These are phyloP conservation scores for Asterella californica DNA, from an alignment of 225 moss, liverwort and hornwort species.

Conservation along the genomic window DNA sequence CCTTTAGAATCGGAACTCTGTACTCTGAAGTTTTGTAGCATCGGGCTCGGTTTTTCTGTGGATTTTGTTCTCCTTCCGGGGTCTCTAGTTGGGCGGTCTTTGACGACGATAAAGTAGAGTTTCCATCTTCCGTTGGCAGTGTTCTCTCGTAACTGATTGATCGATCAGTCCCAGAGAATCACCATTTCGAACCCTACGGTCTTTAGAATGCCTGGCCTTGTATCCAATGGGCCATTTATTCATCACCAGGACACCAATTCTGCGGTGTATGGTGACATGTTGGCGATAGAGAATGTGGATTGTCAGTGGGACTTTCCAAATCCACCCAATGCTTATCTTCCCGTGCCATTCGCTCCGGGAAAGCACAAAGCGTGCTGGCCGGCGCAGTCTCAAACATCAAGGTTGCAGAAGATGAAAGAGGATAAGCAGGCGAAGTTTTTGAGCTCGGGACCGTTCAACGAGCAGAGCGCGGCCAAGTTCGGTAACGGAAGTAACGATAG, in stretches of 20 bases:
- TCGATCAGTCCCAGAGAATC: conserved; percentile 22
- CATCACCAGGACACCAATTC: conserved; percentile 34
- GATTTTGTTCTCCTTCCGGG: not conserved
- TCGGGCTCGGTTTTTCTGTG: not conserved
- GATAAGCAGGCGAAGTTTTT: conserved; percentile 34
- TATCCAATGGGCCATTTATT: conserved; percentile 34
- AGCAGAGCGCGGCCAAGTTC: conserved; percentile 27
- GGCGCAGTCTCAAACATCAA: conserved; percentile 20
- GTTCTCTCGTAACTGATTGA: conserved; percentile 6
- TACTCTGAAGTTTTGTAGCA: conserved; percentile 28
- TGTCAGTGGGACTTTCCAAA: conserved; percentile 31
- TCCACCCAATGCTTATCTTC: conserved; percentile 24
- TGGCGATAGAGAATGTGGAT: conserved; percentile 27
- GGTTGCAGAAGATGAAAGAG: conserved; percentile 34
- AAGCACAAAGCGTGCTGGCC: conserved; percentile 34
- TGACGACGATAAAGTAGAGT: not conserved
- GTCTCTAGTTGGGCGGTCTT: not conserved
- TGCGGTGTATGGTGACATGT: conserved; percentile 26
- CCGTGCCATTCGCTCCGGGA: conserved; percentile 25
- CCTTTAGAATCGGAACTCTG: conserved; percentile 27
- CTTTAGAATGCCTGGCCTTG: conserved; percentile 42
- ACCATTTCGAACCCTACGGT: conserved; percentile 41
- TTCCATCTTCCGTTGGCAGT: not conserved
- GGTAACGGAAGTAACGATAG: conserved; percentile 46
- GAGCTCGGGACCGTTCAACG: conserved; percentile 23